Evolutionary conservation across 2,329 filamentous ascomycete species (phyloP).

Genomic region (Dichotomopilus funicola): DNA sequence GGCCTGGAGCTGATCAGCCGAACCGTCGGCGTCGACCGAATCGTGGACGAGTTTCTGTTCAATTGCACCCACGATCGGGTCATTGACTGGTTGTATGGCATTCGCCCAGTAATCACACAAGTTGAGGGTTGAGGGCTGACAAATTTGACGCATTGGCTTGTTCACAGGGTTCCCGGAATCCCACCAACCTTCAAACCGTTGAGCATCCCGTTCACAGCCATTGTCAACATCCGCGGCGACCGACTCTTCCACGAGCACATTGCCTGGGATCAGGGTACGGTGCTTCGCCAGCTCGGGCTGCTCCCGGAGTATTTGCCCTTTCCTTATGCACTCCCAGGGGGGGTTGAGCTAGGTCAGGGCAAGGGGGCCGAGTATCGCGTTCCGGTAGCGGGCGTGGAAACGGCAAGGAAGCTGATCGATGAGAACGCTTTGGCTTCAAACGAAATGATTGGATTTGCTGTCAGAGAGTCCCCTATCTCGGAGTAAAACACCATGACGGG

Average conservation of each 20-base stretch:
- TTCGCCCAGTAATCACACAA: constrained; percentile 21
- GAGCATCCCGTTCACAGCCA: constrained; percentile 55
- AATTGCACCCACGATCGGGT: constrained; percentile 55
- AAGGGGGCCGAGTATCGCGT: constrained; percentile 49
- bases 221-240: constrained; percentile 64
- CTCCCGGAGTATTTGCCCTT: constrained; percentile 60
- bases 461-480: constrained; percentile 20
- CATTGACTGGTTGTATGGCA: constrained; percentile 60
- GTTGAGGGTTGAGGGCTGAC: constrained; percentile 11
- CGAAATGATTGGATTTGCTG: constrained; percentile 39
- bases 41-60: constrained; percentile 66
- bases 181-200: constrained; percentile 49
- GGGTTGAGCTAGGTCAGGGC: constrained; percentile 26
- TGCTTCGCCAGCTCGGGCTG: constrained; percentile 54
- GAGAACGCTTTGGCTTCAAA: constrained; percentile 49
- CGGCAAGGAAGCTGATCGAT: constrained; percentile 41
- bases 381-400: constrained; percentile 53
- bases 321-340: constrained; percentile 43
- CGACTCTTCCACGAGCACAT: constrained; percentile 66
- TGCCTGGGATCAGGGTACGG: constrained; percentile 60
- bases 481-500: neutral
- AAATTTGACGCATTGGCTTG: neutral
- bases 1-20: constrained; percentile 63
- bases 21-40: constrained; percentile 63
- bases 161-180: constrained; percentile 47